Conservation (phyloP, 2,329 filamentous ascomycete species). For the Ophiostoma australiae region DNA sequence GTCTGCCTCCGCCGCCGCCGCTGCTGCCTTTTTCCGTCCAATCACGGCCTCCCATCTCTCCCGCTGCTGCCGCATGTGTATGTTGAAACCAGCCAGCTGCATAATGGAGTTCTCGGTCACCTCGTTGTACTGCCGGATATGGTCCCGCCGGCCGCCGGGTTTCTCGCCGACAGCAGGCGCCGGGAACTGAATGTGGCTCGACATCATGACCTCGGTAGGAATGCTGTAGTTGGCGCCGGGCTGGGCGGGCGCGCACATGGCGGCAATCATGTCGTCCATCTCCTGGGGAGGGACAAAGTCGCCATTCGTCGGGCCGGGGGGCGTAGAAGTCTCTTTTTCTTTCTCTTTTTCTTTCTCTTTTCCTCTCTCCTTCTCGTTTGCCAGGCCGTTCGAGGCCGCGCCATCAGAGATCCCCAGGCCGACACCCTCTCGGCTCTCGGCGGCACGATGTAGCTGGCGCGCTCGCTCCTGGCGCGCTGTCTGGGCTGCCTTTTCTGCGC, state of each 20-base stretch:
- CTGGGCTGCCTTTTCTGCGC: background rate
- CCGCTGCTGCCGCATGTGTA: slow-evolving; percentile 29
- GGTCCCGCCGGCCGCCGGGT: slow-evolving; percentile 19
- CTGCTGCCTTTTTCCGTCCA: slow-evolving; percentile 30
- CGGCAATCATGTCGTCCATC: slow-evolving; percentile 31
- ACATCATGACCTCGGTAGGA: slow-evolving; percentile 16
- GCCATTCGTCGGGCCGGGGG: background rate
- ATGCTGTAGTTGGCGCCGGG: slow-evolving; percentile 30
- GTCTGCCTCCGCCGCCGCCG: slow-evolving; percentile 25
- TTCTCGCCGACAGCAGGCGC: slow-evolving; percentile 12
- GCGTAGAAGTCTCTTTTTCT: slow-evolving; percentile 6
- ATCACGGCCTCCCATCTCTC: slow-evolving; percentile 27
- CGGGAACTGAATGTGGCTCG: slow-evolving; percentile 22
- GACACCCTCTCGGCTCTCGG: background rate
- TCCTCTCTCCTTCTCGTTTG: slow-evolving; percentile 19
- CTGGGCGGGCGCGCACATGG: slow-evolving; percentile 30
- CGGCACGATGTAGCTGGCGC: background rate
- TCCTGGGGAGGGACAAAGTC: slow-evolving; percentile 28
- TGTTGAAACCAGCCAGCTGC: slow-evolving; percentile 30
- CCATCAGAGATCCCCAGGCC: background rate
- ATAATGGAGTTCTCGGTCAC: slow-evolving; percentile 26
- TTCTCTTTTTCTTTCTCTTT: background rate
- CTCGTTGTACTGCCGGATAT: slow-evolving; percentile 27
- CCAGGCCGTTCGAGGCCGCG: background rate
- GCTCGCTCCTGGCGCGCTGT: background rate